Evolutionary conservation across 2,329 filamentous ascomycete genomes (phyloP).

Genomic region (Clarireedia monteithiana): DNA sequence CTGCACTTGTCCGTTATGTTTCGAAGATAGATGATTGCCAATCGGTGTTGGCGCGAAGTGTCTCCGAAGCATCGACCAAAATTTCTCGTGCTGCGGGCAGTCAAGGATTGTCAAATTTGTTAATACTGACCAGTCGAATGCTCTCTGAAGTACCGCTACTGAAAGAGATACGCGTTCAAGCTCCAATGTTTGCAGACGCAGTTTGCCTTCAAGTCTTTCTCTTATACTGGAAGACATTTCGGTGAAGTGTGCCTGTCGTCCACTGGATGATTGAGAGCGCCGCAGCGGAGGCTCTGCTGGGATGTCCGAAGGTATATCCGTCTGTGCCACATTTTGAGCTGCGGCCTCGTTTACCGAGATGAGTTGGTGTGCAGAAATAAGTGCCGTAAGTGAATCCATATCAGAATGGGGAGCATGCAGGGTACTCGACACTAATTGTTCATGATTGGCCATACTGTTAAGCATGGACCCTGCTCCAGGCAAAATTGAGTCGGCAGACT

Average conservation of each 20-base stretch:
- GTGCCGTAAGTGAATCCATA: constrained; percentile 21
- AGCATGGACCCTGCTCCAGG: constrained; percentile 6
- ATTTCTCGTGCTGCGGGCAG: constrained; percentile 62
- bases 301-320: background rate
- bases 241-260: constrained; percentile 20
- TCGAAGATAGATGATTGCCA: constrained; percentile 22
- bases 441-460: constrained; percentile 5
- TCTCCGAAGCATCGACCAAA: constrained; percentile 66
- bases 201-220: constrained; percentile 44
- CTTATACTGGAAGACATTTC: constrained; percentile 24
- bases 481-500: constrained; percentile 11
- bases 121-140: constrained; percentile 67
- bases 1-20: constrained; percentile 35
- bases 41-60: constrained; percentile 43
- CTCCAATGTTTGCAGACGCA: constrained; percentile 65
- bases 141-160: constrained; percentile 59
- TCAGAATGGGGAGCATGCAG: constrained; percentile 19
- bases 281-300: constrained; percentile 17
- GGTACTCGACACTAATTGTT: background rate
- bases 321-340: background rate
- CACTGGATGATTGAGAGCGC: constrained; percentile 19
- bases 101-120: constrained; percentile 67
- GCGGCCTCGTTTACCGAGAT: constrained; percentile 2
- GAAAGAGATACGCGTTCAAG: constrained; percentile 70
- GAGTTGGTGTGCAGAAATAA: constrained; percentile 23